phyloP scores from a whole-genome alignment of 306 rosid genomes.

The Prunus armeniaca region DNA sequence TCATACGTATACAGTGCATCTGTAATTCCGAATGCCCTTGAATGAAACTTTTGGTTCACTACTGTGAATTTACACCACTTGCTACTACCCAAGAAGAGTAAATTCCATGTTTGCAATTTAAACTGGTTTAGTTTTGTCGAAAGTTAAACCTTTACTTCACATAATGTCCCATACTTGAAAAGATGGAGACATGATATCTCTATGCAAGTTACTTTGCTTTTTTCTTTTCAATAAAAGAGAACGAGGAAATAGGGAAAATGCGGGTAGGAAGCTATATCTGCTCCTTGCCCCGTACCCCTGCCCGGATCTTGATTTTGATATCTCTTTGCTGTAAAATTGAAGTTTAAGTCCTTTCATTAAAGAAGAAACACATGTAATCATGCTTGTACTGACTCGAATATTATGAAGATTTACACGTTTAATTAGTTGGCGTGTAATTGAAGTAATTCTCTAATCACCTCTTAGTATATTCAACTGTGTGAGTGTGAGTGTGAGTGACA shows the following conservation, averaged over 20 bases:
- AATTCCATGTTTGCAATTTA: background rate
- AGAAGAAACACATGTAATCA: background rate
- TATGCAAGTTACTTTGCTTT: conserved; percentile 18
- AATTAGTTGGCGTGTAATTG: conserved; percentile 17
- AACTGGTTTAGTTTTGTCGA: conserved; percentile 5
- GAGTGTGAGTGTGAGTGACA: background rate
- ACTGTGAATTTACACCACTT: background rate
- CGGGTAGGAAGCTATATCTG: conserved; percentile 6
- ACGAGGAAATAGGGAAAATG: background rate
- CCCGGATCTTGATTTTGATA: conserved; percentile 17
- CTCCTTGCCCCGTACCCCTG: conserved; percentile 6
- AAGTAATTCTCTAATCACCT: conserved; percentile 14
- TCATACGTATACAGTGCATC: too few relatives aligned
- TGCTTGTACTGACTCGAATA: conserved; percentile 17
- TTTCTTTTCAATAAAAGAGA: conserved; percentile 1
- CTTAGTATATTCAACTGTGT: background rate
- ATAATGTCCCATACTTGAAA: conserved; percentile 8
- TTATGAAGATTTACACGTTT: background rate
- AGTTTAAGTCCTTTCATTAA: conserved; percentile 14
- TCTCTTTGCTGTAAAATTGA: background rate
- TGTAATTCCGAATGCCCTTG: background rate
- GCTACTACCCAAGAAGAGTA: background rate
- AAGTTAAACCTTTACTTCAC: background rate
- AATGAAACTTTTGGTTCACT: conserved; percentile 1
- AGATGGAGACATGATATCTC: conserved; percentile 18